phyloP scores from a whole-genome alignment of 345 rosid genomes.

The Ceriops zippeliana region DNA sequence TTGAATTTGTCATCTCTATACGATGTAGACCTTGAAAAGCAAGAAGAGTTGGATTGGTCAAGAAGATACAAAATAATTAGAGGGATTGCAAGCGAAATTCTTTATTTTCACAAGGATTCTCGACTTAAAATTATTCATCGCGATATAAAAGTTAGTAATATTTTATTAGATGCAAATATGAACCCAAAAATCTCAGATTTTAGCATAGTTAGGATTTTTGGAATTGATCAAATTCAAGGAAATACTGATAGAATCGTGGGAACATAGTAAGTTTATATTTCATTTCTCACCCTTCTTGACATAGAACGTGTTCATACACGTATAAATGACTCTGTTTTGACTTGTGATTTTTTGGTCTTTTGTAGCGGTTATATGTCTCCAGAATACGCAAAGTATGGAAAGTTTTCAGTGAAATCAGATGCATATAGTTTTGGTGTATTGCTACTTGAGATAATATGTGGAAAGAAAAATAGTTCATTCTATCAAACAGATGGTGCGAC shows the following conservation, averaged over 20 bases:
- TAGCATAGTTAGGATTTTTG: constrained; percentile 30
- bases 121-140: constrained; percentile 46
- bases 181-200: constrained; percentile 33
- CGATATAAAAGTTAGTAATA: constrained; percentile 50
- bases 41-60: constrained; percentile 39
- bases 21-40: constrained; percentile 27
- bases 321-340: not conserved
- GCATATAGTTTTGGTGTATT: constrained; percentile 4
- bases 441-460: constrained; percentile 36
- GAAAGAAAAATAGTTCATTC: constrained; percentile 31
- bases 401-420: constrained; percentile 21
- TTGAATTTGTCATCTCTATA: not conserved
- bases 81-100: constrained; percentile 53
- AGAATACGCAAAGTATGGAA: constrained; percentile 26
- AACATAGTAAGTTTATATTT: constrained; percentile 22
- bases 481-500: constrained; percentile 19
- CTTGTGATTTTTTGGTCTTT: not conserved
- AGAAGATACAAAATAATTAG: constrained; percentile 42
- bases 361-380: constrained; percentile 30
- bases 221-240: constrained; percentile 18
- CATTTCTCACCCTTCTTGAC: no score
- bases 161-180: constrained; percentile 32
- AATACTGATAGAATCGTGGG: constrained; percentile 23
- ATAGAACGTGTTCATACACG: not conserved
- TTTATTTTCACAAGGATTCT: constrained; percentile 55